phyloP scores from a whole-genome alignment of 768 basidiomycete species.

The Boletellus sp. region DNA sequence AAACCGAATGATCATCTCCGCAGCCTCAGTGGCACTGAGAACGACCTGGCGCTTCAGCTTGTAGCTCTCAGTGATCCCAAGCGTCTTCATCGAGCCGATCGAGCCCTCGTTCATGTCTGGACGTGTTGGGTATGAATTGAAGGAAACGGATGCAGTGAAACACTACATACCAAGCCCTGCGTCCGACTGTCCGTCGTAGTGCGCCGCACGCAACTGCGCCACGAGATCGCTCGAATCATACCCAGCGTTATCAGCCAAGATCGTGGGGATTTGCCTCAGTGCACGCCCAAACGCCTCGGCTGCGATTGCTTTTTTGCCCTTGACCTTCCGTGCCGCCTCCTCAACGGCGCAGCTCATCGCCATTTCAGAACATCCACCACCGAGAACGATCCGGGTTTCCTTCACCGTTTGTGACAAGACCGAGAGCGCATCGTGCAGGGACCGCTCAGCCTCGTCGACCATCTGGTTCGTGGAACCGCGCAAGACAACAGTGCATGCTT shows the following conservation, averaged over 20 bases:
- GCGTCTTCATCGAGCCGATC: slow-evolving; percentile 81
- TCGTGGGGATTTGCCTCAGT: slow-evolving; percentile 91
- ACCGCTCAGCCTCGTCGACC: slow-evolving; percentile 98
- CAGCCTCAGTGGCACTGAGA: slow-evolving; percentile 89
- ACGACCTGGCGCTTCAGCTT: slow-evolving; percentile 97
- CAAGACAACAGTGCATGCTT: slow-evolving; percentile 96
- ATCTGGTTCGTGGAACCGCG: slow-evolving; percentile 98
- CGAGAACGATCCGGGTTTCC: slow-evolving; percentile 91
- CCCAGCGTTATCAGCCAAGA: slow-evolving; percentile 96
- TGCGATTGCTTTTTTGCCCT: slow-evolving; percentile 95
- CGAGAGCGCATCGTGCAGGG: slow-evolving; percentile 94
- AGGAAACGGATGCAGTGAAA: not conserved
- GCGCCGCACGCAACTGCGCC: slow-evolving; percentile 82
- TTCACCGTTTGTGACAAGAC: slow-evolving; percentile 97
- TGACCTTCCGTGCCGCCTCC: slow-evolving; percentile 75
- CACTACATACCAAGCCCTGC: slow-evolving; percentile 78
- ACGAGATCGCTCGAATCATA: slow-evolving; percentile 98
- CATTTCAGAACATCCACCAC: slow-evolving; percentile 98
- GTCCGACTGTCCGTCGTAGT: slow-evolving; percentile 84
- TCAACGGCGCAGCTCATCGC: slow-evolving; percentile 94
- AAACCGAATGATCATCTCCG: slow-evolving; percentile 97
- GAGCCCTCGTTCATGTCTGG: slow-evolving; percentile 85
- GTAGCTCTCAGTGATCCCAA: slow-evolving; percentile 95
- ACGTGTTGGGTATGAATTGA: not conserved
- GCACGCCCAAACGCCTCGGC: slow-evolving; percentile 89